Evolutionary conservation across 2,329 filamentous ascomycete genomes (phyloP), one percentile per base, ranked within the genome.

Genomic region (Raffaelea albimanens): DNA sequence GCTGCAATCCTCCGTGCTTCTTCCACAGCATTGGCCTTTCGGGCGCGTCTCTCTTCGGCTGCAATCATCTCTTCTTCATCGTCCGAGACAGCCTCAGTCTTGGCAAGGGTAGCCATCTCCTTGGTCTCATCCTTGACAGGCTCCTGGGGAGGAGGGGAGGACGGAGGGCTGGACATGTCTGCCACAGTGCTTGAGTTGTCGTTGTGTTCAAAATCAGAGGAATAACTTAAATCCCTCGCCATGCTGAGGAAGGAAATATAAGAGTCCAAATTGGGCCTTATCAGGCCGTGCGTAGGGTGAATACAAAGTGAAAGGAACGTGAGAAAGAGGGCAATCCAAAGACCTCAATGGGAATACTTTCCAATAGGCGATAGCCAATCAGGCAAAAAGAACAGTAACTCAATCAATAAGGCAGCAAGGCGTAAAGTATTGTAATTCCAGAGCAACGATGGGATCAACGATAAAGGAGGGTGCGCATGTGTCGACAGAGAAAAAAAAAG

Each of bases 21-120:
- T 1, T 69, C 13, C 2, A 54, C 45, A 2, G 73, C 67, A 40
- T 81, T 80, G 41, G 66, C 65, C 9, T 62, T 59, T 8, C 59
- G 60, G 0, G 69, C 70, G 21, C 71, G 73, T 38, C 71, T 66
- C 49, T 75, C 72, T 48, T 75, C 70, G 0, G 58, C 58, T n/a
- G 50, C 53, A 10, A 53, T 47, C 9, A 52, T 14, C 4, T 19
- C 39, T 11, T 42, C 44, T 8, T 55, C 51, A 1, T 52, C 48
- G 1, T 49, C 11, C 7, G 52, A 18, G 1, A 43, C 22, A 13
- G 40, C 31, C 4, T 34, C 25, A 1, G 42, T 25, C 4, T 2
- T 23, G 4, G 23, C 20, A 1, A 45, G 10, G 14, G 16, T 23
- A 34, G 31, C 31, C 14, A 8, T 38, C 34, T 38, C 5, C 18